A percentile compares a stretch with the other conserved stretches of the same genome.
These are phyloP conservation scores for Phlebiopsis gigantea DNA, from an alignment of 768 basidiomycete species.

Conservation along the genomic window DNA sequence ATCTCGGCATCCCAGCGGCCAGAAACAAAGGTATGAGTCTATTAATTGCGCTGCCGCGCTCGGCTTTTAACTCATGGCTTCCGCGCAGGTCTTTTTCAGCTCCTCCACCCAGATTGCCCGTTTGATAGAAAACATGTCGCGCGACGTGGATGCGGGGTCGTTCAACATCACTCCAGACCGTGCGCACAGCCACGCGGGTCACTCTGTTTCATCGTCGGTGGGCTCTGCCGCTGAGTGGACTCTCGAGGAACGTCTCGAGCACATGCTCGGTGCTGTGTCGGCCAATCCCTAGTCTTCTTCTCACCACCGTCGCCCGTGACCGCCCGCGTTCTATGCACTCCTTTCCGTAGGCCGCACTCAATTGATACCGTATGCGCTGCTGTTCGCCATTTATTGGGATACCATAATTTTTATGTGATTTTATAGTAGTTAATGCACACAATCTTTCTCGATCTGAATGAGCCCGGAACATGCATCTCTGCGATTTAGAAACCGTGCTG, in stretches of 20 bases:
- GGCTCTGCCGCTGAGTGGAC: slow-evolving; percentile 67
- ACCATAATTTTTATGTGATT: slow-evolving; percentile 4
- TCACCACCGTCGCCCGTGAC: background rate
- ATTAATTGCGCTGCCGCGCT: slow-evolving; percentile 10
- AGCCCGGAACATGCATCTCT: slow-evolving; percentile 8
- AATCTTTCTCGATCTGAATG: slow-evolving; percentile 1
- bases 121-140: slow-evolving; percentile 78
- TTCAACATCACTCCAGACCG: slow-evolving; percentile 64
- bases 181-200: slow-evolving; percentile 20
- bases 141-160: slow-evolving; percentile 76
- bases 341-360: background rate
- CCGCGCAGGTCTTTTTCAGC: slow-evolving; percentile 62
- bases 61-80: slow-evolving; percentile 10
- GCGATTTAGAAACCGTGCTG: slow-evolving; percentile 37
- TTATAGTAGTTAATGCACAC: background rate
- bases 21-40: slow-evolving; percentile 70
- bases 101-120: slow-evolving; percentile 76
- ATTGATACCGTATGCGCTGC: background rate
- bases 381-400: slow-evolving; percentile 8
- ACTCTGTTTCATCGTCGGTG: slow-evolving; percentile 57
- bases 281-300: slow-evolving; percentile 17
- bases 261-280: slow-evolving; percentile 49
- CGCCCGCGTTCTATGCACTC: background rate
- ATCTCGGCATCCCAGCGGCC: slow-evolving; percentile 49
- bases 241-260: slow-evolving; percentile 71